A percentile compares a stretch with the other conserved stretches of the same genome.
These are phyloP conservation scores for Lyophyllum semitale DNA, from an alignment of 768 basidiomycete species.

Conservation along the genomic window DNA sequence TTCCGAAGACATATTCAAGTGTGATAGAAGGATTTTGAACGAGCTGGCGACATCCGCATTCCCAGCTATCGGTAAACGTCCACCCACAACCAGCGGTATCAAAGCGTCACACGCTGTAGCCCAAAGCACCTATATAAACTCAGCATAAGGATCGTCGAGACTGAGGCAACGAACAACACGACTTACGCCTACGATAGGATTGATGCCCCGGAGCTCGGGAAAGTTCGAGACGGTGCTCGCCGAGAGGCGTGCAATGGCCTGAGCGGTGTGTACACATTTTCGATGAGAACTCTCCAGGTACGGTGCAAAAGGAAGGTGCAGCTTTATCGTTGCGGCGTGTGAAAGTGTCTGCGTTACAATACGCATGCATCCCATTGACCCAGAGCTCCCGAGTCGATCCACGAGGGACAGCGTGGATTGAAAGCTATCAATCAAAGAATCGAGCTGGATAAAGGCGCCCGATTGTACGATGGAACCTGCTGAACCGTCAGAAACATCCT, in stretches of 20 bases:
- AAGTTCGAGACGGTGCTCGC: neutral
- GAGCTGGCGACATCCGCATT: constrained; percentile 10
- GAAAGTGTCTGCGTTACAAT: neutral
- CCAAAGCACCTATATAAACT: too few species aligned
- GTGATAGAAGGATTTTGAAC: neutral
- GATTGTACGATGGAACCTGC: constrained; percentile 5
- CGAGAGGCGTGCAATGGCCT: constrained; percentile 1
- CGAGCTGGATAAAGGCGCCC: neutral
- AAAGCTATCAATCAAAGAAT: constrained; percentile 4
- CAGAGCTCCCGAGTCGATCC: neutral
- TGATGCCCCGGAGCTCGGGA: neutral
- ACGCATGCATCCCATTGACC: neutral
- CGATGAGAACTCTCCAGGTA: too few species aligned
- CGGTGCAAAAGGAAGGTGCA: too few species aligned
- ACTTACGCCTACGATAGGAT: too few species aligned
- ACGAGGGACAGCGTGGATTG: neutral
- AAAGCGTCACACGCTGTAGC: too few species aligned
- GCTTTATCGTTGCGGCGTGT: too few species aligned
- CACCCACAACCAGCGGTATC: too few species aligned
- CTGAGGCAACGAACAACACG: neutral
- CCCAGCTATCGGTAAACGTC: neutral
- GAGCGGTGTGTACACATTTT: too few species aligned
- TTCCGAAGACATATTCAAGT: neutral
- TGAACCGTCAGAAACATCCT: neutral
- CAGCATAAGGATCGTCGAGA: neutral